Evolutionary conservation across 2,329 filamentous ascomycete genomes (phyloP).

Genomic region (Cladosporium sp.): DNA sequence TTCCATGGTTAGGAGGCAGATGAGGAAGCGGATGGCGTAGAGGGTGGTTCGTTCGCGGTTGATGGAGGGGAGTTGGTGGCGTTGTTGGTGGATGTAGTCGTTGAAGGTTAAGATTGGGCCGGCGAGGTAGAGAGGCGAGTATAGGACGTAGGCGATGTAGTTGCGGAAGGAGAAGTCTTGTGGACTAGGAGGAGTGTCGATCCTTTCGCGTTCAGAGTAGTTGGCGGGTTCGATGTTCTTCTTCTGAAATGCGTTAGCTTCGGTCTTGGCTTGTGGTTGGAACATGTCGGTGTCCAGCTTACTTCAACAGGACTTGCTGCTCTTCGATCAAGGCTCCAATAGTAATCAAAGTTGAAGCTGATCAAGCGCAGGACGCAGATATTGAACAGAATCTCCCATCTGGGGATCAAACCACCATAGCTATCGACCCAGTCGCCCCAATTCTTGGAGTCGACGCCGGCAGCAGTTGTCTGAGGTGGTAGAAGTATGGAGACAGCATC

Average conservation of each 20-base stretch:
- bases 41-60: constrained; percentile 61
- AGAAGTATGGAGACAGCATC: constrained; percentile 55
- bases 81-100: constrained; percentile 86
- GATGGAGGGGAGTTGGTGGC: constrained; percentile 71
- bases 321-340: constrained; percentile 74
- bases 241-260: constrained; percentile 79
- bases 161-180: constrained; percentile 76
- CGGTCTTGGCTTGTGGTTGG: background rate
- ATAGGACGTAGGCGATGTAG: constrained; percentile 84
- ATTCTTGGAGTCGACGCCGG: constrained; percentile 35
- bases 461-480: constrained; percentile 36
- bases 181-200: constrained; percentile 67
- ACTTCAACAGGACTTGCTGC: constrained; percentile 75
- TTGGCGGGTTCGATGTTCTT: constrained; percentile 86
- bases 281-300: constrained; percentile 33
- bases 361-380: constrained; percentile 87
- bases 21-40: constrained; percentile 76
- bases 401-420: constrained; percentile 74
- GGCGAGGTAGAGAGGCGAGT: constrained; percentile 86
- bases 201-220: constrained; percentile 83
- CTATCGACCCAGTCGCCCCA: constrained; percentile 73
- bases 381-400: constrained; percentile 98
- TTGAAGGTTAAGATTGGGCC: constrained; percentile 97
- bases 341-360: constrained; percentile 95
- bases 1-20: constrained; percentile 85